Base-by-base conservation (phyloP, 2,329 filamentous ascomycete species). In the Metarhizium anisopliae region DNA sequence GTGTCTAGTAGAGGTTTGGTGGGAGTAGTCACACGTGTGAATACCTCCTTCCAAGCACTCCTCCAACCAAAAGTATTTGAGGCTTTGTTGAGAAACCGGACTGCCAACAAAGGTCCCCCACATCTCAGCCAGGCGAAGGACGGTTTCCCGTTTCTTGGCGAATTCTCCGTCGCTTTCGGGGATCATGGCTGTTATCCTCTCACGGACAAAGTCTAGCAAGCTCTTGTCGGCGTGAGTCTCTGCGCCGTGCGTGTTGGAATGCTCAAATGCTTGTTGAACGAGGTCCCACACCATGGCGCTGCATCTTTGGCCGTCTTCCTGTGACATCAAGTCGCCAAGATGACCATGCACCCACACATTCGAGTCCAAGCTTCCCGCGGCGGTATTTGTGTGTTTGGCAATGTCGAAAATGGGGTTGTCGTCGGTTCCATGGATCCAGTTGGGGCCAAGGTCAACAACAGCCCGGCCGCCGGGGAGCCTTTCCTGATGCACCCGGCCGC, bases 1-100 rank as follows among this genome's bases (percentile, higher is more conserved):
- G 32, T 6, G 16, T 18, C 2, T 49, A 20, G n/a, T 56, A 35
- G 51, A 52, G 16, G 13, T 18, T 38, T 38, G 45, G 38, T 38
- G 45, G 13, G 13, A 20, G 11, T 18, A 3, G 29, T 43, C 32
- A 16, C 40, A 29, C 10, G 14, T 3, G 18, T 20, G 20, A 74
- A 62, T 65, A 82, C 82, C 80, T 50, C 86, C 87, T 65, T 90
- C 86, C 53, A 90, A 84, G 60, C 85, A 89, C 68, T 90, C 86
- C 65, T 91, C 87, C 5, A 91, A 67, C 85, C 86, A 90, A 66
- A 90, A 88, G 71, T 83, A 90, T 71, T 85, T 88, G 36, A 90
- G 72, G 62, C 85, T 89, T 66, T 91, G 87, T 30, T 66, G 78
- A 53, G 76, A 71, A 8, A 88, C 74, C 0, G 82, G 78, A 57